These are phyloP conservation scores for Hamigera avellanea DNA, from an alignment of 495 filamentous ascomycete genomes.

Conservation along the genomic window DNA sequence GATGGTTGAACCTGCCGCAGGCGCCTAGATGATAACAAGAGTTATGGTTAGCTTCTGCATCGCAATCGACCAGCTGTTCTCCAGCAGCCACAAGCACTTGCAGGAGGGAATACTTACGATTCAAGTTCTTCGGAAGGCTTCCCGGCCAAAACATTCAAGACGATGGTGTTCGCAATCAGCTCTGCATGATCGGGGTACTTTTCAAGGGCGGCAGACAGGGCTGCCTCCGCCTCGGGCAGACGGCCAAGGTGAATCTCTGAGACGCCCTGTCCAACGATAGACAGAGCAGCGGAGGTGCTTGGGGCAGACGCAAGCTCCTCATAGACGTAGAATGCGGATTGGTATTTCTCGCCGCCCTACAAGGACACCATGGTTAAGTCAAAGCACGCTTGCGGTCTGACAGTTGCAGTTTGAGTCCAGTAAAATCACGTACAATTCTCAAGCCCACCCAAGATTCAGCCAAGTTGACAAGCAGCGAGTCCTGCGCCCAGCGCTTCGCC, in stretches of 20 bases:
- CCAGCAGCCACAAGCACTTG: not conserved
- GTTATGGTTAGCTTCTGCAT: constrained; percentile 8
- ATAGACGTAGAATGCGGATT: constrained; percentile 95
- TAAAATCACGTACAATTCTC: constrained; percentile 56
- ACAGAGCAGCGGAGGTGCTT: constrained; percentile 47
- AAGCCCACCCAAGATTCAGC: constrained; percentile 93
- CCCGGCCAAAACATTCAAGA: constrained; percentile 64
- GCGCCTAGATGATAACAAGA: constrained; percentile 25
- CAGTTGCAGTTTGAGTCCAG: no score
- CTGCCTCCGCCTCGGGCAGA: constrained; percentile 78
- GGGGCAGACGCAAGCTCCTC: constrained; percentile 89
- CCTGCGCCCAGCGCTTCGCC: constrained; percentile 93
- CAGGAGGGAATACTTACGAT: constrained; percentile 31
- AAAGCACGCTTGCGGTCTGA: no score
- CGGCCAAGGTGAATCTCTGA: constrained; percentile 87
- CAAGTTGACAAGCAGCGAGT: constrained; percentile 84
- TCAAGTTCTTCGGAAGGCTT: constrained; percentile 51
- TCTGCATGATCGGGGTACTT: constrained; percentile 61
- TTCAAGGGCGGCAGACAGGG: constrained; percentile 65
- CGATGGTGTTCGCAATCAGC: constrained; percentile 68
- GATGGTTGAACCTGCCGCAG: constrained; percentile 44
- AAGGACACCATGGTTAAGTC: no score
- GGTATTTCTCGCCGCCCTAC: constrained; percentile 94
- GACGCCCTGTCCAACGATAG: constrained; percentile 77
- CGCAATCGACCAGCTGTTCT: no score